Conservation (phyloP, 176 grass and related monocot genomes). For the Saccharum officinarum region DNA sequence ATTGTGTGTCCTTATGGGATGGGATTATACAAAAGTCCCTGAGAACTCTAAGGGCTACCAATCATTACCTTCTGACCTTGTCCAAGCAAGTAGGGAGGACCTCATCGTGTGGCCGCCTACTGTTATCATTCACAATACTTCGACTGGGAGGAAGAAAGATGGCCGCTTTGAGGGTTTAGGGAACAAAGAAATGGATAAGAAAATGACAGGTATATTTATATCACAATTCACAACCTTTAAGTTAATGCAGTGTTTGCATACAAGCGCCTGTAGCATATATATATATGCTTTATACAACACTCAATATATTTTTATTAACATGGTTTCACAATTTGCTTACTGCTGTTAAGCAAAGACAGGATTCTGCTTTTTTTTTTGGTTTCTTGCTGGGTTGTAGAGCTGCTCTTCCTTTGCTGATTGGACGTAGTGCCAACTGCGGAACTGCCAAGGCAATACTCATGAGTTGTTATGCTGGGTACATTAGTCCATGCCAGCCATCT, state of each 20-base stretch:
- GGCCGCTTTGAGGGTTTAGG: slow-evolving; percentile 82
- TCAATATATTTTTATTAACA: slow-evolving; percentile 5
- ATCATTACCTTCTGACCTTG: slow-evolving; percentile 74
- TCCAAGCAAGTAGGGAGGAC: slow-evolving; percentile 89
- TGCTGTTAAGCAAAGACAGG: not conserved
- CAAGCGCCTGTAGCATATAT: slow-evolving; percentile 24
- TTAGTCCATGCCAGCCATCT: not conserved
- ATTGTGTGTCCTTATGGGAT: slow-evolving; percentile 95
- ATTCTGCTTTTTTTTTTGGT: not conserved
- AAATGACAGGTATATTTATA: slow-evolving; percentile 81
- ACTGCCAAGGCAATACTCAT: not conserved
- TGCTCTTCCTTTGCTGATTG: slow-evolving; percentile 14
- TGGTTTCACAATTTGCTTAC: not conserved
- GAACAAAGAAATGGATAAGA: slow-evolving; percentile 99
- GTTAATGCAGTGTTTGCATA: slow-evolving; percentile 31
- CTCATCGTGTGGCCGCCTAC: slow-evolving; percentile 92
- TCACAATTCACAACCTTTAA: slow-evolving; percentile 25
- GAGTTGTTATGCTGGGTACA: not conserved
- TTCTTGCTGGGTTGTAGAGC: slow-evolving; percentile 16
- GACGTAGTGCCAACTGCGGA: not conserved
- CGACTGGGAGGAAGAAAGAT: slow-evolving; percentile 86
- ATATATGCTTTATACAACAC: slow-evolving; percentile 3
- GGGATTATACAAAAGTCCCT: slow-evolving; percentile 85
- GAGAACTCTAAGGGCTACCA: slow-evolving; percentile 94
- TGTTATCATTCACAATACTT: slow-evolving; percentile 88